Evolutionary conservation across 2,329 filamentous ascomycete genomes (phyloP), one percentile per base, ranked within the genome.

Genomic region (Bipolaris sorokiniana): DNA sequence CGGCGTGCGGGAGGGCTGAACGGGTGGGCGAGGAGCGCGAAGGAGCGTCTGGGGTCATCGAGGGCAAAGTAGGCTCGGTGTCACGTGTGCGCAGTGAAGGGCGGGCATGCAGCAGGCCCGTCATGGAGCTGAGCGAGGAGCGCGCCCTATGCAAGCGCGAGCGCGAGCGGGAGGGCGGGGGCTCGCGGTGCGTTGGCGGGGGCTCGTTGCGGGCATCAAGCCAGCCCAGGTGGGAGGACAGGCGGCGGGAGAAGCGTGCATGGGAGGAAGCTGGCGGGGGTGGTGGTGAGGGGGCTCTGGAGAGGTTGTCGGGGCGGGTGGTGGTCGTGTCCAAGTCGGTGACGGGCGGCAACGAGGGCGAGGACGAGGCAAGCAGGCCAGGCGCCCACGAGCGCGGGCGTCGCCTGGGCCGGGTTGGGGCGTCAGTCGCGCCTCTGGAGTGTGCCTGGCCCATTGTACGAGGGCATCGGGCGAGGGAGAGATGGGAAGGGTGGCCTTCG

Each of bases 361-460:
- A 64, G 46, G 53, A 28, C 47, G 58, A 59, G 58, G 51, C 48
- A 51, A 63, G 61, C 61, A 67, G 57, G 58, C 66, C 65, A 50
- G 68, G 70, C 59, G 70, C 70, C 73, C 73, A 75, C 51, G 73
- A 76, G 20, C 61, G 51, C 50, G 72, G 70, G 47, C 74, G 74
- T 46, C 53, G 65, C 41, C 69, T 64, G 58, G 61, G 67, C 59
- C 69, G 70, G 51, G 64, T 56, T 34, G 64, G 63, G 54, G 64
- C 59, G 42, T 67, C 65, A 33, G 66, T 44, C 58, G 63, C 57
- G 59, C 65, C 68, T 63, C 69, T 66, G 20, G 76, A 77, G 62
- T 66, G 71, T 62, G 71, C 70, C 69, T 76, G 76, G 56, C 76
- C 76, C 76, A 78, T 78, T 49, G 54, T 67, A 55, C 52, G 64